Evolutionary conservation across 352 stramenopile species (phyloP).

Genomic region (Globisporangium okanoganense): DNA sequence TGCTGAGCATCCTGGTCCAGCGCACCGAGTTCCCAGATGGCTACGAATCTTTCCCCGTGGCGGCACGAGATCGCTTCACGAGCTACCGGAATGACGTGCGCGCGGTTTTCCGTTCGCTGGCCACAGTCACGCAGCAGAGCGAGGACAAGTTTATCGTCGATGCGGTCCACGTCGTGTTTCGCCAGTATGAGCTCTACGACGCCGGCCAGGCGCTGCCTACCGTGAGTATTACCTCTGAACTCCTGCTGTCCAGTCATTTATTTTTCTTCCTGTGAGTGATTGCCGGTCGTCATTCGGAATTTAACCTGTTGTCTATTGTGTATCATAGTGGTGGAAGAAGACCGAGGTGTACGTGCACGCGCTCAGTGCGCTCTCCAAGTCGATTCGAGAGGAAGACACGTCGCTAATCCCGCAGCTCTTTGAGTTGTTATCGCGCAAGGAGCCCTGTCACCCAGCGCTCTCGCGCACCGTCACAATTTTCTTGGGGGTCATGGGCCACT

Average conservation of each 20-base stretch:
- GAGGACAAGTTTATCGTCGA: slow-evolving; percentile 81
- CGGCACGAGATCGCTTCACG: slow-evolving; percentile 58
- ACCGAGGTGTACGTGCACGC: slow-evolving; percentile 84
- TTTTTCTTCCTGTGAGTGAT: background rate
- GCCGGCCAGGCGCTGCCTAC: slow-evolving; percentile 21
- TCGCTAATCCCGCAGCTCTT: slow-evolving; percentile 70
- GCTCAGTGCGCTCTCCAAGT: slow-evolving; percentile 79
- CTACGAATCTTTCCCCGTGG: slow-evolving; percentile 44
- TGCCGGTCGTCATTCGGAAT: background rate
- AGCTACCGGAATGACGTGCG: slow-evolving; percentile 72
- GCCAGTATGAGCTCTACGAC: slow-evolving; percentile 60
- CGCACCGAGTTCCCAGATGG: slow-evolving; percentile 59
- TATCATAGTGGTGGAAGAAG: slow-evolving; percentile 56
- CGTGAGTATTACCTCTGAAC: slow-evolving; percentile 19
- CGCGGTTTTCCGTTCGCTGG: slow-evolving; percentile 68
- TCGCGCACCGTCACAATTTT: slow-evolving; percentile 66
- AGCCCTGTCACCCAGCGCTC: slow-evolving; percentile 56
- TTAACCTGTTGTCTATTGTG: background rate
- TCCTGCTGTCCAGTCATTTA: background rate
- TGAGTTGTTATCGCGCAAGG: slow-evolving; percentile 62
- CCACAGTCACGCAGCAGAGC: slow-evolving; percentile 58
- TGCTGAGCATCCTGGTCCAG: slow-evolving; percentile 67
- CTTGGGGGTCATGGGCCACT: slow-evolving; percentile 62
- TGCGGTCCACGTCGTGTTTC: slow-evolving; percentile 66
- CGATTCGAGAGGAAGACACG: slow-evolving; percentile 72